Base-by-base conservation (phyloP, 352 stramenopile species). In the Phytophthora podocarpi region DNA sequence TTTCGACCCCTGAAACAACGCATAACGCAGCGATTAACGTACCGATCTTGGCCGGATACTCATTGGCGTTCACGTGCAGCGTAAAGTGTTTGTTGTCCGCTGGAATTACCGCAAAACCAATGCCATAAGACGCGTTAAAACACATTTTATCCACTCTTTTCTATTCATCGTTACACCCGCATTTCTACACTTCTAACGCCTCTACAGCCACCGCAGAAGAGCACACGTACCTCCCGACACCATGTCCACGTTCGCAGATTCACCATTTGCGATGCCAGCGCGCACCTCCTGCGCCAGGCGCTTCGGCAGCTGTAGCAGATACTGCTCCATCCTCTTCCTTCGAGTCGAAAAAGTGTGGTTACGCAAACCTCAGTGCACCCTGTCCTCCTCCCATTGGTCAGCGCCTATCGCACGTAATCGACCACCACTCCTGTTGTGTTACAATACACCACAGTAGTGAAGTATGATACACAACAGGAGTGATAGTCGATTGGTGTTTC, bases 71-170 rank as follows among this genome's bases (percentile, higher is more conserved):
- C 34, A 96, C 65, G 15, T 82, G 50, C 40, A 94, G 72, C 37
- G 74, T 91, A 66, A 96, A 94, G 66, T 93, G 80, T 37, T 92
- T 91, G 53, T 94, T 96, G 74, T 96, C 87, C 15, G 85, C 87
- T 96, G 55, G 21, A 45, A 39, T 32, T 16, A 54, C 8, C 11
- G 6, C 35, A 34, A 68, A 20, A 39, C 15, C 15, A 57, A 37
- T n/a, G 5, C 15, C 16, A 20, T 20, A 48, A 32, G 30, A 4
- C 31, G 24, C 35, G 56, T 61, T 23, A 74, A 51, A 31, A 39
- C 34, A 32, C 21, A 13, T 16, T 16, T 51, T 47, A 0, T 21
- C 15, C 20, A 24, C 6, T 4, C 15, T 37, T 39, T 5, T 1
- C 5, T 4, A 13, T 18, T 35, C 31, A 2, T 43, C 39, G 35